Conservation (phyloP, 225 moss, liverwort and hornwort species). For the Lunularia cruciata region DNA sequence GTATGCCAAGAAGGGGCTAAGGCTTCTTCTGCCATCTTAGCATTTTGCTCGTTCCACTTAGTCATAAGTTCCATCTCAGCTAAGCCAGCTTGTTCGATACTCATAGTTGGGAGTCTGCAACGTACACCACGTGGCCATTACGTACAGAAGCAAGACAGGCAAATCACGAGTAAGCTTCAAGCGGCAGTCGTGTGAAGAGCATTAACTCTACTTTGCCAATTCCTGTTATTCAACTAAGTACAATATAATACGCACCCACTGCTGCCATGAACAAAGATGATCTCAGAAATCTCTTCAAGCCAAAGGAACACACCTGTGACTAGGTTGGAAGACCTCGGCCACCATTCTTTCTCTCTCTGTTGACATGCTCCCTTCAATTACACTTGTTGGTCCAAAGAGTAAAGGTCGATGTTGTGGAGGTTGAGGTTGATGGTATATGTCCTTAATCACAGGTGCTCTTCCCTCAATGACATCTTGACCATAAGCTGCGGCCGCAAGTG, state of each 20-base stretch:
- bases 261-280: neutral
- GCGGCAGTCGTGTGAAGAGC: neutral
- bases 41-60: constrained; percentile 90
- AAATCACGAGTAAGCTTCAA: neutral
- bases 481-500: constrained; percentile 82
- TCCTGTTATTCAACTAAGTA: no score
- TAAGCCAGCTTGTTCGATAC: constrained; percentile 94
- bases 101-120: constrained; percentile 95
- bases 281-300: neutral
- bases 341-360: constrained; percentile 91
- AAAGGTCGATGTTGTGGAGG: constrained; percentile 62
- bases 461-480: constrained; percentile 98
- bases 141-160: neutral
- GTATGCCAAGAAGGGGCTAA: constrained; percentile 81
- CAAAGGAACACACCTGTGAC: constrained; percentile 63
- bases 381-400: constrained; percentile 85
- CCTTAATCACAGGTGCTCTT: constrained; percentile 53
- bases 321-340: constrained; percentile 98
- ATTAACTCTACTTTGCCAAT: neutral
- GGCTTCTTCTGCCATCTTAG: constrained; percentile 75
- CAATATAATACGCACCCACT: neutral
- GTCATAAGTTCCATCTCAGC: constrained; percentile 97
- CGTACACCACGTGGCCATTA: neutral
- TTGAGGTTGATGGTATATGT: constrained; percentile 46
- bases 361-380: constrained; percentile 78